phyloP scores from a whole-genome alignment of 2,329 filamentous ascomycete species.

The Zymoseptoria brevis region DNA sequence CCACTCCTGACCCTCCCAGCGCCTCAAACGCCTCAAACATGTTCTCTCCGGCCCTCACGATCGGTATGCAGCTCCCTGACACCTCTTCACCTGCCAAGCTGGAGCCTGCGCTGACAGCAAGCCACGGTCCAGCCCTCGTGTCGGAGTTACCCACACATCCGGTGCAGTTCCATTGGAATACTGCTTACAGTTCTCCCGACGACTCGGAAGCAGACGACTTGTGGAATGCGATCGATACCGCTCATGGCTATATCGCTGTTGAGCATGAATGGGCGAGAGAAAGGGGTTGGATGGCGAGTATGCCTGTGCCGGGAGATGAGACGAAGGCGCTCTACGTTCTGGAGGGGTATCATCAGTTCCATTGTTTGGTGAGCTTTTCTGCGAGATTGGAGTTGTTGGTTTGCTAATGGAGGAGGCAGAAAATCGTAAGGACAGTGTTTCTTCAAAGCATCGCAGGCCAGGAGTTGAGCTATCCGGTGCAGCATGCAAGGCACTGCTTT shows the following conservation, averaged over 20 bases:
- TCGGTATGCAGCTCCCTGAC: background rate
- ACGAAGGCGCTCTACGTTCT: background rate
- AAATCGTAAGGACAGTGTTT: constrained; percentile 7
- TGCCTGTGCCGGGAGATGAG: background rate
- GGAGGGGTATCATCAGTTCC: background rate
- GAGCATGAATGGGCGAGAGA: background rate
- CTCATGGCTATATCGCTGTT: background rate
- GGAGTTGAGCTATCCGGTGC: constrained; percentile 6
- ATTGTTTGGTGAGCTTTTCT: background rate
- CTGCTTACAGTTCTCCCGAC: constrained; percentile 3
- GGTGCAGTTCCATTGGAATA: constrained; percentile 9
- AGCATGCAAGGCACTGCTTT: background rate
- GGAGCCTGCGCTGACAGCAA: background rate
- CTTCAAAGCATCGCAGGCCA: constrained; percentile 2
- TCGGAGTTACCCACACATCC: constrained; percentile 1
- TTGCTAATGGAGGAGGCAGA: background rate
- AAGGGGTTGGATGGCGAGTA: background rate
- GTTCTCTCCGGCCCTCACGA: background rate
- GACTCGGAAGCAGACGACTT: constrained; percentile 1
- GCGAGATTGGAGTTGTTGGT: background rate
- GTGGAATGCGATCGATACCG: background rate
- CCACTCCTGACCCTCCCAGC: too few relatives aligned
- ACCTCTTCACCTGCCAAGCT: background rate
- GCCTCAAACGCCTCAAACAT: background rate
- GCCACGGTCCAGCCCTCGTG: background rate